Evolutionary conservation across 768 basidiomycete species (phyloP), one percentile per base, ranked within the genome.

Genomic region (Pleurotus ostreatus): DNA sequence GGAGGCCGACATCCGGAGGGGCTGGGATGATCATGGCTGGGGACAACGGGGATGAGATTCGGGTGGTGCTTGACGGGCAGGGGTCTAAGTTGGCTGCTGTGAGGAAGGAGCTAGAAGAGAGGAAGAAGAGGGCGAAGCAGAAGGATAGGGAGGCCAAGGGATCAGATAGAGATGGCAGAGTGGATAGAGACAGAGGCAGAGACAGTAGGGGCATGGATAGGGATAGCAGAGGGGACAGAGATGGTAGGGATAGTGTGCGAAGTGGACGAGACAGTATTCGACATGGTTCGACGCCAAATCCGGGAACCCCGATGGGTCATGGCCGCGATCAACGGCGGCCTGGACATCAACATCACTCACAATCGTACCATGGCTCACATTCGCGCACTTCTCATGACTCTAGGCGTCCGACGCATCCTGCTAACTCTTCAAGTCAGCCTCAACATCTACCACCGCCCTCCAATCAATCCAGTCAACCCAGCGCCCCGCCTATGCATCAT

Each of bases 41-140:
- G 0, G 72, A 69, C n/a, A 83, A 79, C 16, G 77, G 70, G 1
- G 83, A 86, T 57, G 82, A 84, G 63, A 79, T 95, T 63, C 77
- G 78, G 26, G 90, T 89, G 5, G 88, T 90, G 11, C 76, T 94
- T 49, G 96, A 98, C 67, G 84, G 83, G 0, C 87, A 93, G 58
- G 86, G 88, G 3, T 67, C 73, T 58, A 78, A 80, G 60, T 66
- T 87, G 59, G 81, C 79, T 56, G 84, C 84, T 6, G 83, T 89
- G 18, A 69, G 88, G 67, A 82, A 80, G 62, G 87, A 86, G 69
- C 64, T 86, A 60, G 83, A 88, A 70, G 77, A 77, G 68, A 64
- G 72, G 74, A 65, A 79, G 74, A 68, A 76, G 78, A 60, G 74
- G 70, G 72, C 74, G 52, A 69, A 64, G 67, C 81, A 78, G 65